These are phyloP conservation scores for Acidomyces sp. DNA, from an alignment of 495 filamentous ascomycete genomes.

Conservation along the genomic window DNA sequence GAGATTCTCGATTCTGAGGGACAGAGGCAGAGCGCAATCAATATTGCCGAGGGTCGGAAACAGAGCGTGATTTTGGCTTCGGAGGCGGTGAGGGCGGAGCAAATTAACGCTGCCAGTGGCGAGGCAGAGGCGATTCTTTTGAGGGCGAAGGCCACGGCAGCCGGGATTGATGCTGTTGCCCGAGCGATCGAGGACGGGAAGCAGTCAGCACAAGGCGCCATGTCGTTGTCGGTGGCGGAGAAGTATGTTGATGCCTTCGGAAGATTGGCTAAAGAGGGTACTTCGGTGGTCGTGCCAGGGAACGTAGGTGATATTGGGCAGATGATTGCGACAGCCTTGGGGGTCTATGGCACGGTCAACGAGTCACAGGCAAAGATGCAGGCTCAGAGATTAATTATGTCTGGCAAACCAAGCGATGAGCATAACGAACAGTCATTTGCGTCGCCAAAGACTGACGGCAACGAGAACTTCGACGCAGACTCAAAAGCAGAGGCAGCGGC, in stretches of 20 bases:
- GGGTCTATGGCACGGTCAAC: slow-evolving; percentile 88
- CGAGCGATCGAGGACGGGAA: slow-evolving; percentile 54
- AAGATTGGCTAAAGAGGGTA: slow-evolving; percentile 83
- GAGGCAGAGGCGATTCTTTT: slow-evolving; percentile 87
- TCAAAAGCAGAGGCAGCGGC: slow-evolving; percentile 14
- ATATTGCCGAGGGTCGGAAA: slow-evolving; percentile 93
- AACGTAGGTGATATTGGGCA: slow-evolving; percentile 94
- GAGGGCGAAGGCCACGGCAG: slow-evolving; percentile 73
- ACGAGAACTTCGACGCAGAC: slow-evolving; percentile 12
- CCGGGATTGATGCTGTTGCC: slow-evolving; percentile 76
- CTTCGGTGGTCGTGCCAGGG: slow-evolving; percentile 84
- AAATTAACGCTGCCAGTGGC: slow-evolving; percentile 81
- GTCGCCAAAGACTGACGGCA: slow-evolving; percentile 10
- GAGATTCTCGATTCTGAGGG: slow-evolving; percentile 95
- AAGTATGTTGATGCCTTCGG: slow-evolving; percentile 96
- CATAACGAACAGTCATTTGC: slow-evolving; percentile 8
- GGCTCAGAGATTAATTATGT: slow-evolving; percentile 35
- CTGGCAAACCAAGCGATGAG: slow-evolving; percentile 1
- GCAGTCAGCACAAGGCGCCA: slow-evolving; percentile 62
- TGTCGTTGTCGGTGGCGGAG: slow-evolving; percentile 82
- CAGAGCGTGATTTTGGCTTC: slow-evolving; percentile 90
- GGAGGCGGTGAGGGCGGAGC: slow-evolving; percentile 77
- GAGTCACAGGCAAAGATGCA: slow-evolving; percentile 62
- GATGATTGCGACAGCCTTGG: slow-evolving; percentile 94
- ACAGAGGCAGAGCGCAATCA: slow-evolving; percentile 91